phyloP scores from a whole-genome alignment of 345 rosid species.

The Lepidium sativum region DNA sequence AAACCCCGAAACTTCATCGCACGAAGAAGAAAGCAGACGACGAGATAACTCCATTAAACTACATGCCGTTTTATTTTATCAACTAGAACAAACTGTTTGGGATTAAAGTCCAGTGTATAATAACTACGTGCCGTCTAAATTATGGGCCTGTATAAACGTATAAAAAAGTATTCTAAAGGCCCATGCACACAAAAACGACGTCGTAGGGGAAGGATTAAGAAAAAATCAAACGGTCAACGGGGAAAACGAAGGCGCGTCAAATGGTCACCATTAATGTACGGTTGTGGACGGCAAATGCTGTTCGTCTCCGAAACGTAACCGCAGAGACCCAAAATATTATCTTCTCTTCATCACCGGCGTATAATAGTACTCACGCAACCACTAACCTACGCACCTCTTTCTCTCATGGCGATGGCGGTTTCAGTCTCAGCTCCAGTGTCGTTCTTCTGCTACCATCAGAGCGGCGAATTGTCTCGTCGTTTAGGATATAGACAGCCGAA shows the following conservation, averaged over 20 bases:
- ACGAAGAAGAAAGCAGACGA: background rate
- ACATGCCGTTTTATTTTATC: background rate
- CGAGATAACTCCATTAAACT: background rate
- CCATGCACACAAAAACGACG: background rate
- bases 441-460: slow-evolving; percentile 30
- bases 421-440: slow-evolving; percentile 32
- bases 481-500: slow-evolving; percentile 18
- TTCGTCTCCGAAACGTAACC: slow-evolving; percentile 22
- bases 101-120: background rate
- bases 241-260: slow-evolving; percentile 27
- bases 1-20: background rate
- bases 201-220: background rate
- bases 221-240: slow-evolving; percentile 11
- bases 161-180: background rate
- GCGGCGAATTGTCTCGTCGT: slow-evolving; percentile 11
- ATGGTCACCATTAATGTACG: slow-evolving; percentile 16
- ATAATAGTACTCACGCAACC: background rate
- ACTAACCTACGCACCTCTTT: background rate
- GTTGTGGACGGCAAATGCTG: slow-evolving; percentile 13
- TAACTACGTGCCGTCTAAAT: background rate
- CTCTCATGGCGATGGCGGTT: slow-evolving; percentile 30
- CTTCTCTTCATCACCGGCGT: slow-evolving; percentile 7
- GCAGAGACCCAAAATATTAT: background rate
- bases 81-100: background rate
- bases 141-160: background rate